These are phyloP conservation scores for Hemerocallis citrina DNA, from an alignment of 106 monocot genomes.

Conservation along the genomic window DNA sequence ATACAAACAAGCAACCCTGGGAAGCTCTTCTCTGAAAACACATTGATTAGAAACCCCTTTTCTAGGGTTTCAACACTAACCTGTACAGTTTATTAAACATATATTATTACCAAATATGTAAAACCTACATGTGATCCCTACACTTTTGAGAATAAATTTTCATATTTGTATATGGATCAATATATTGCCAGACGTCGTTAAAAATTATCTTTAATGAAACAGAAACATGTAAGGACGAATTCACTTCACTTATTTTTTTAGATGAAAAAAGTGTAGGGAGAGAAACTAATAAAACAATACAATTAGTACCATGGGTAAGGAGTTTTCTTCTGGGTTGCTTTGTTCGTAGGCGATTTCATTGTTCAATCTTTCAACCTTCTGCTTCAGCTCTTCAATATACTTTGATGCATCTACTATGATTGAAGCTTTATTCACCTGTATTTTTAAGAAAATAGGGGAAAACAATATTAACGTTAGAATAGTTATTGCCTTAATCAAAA, in stretches of 20 bases:
- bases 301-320: neutral
- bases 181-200: too few relatives aligned
- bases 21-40: conserved; percentile 53
- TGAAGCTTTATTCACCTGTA: conserved; percentile 60
- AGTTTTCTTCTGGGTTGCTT: conserved; percentile 6
- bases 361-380: conserved; percentile 68
- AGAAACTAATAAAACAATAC: too few relatives aligned
- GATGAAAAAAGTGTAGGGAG: too few relatives aligned
- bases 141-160: too few relatives aligned
- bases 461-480: neutral
- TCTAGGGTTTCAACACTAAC: conserved; percentile 78
- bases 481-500: neutral
- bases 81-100: conserved; percentile 36
- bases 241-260: too few relatives aligned
- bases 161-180: too few relatives aligned
- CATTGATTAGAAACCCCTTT: conserved; percentile 74
- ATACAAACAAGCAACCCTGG: conserved; percentile 73
- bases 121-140: too few relatives aligned
- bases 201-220: too few relatives aligned
- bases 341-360: conserved; percentile 45
- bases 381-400: conserved; percentile 86
- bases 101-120: neutral
- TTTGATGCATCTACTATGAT: conserved; percentile 80
- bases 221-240: too few relatives aligned
- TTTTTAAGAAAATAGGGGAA: neutral